Base-by-base conservation (phyloP, 208 protist genomes). In the Porcisia deanei region DNA sequence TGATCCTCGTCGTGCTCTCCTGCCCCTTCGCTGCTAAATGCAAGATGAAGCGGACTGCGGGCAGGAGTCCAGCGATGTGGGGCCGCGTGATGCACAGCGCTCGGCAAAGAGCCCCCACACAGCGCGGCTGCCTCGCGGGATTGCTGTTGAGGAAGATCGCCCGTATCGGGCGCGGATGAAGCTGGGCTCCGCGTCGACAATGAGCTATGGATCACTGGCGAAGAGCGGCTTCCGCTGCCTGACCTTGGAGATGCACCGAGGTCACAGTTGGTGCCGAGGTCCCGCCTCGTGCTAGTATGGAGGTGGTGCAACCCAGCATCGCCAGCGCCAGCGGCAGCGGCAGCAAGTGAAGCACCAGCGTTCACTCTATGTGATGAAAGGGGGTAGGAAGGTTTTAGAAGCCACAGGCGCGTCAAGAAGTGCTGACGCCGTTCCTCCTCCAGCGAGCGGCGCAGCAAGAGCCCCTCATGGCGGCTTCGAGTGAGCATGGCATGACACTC, bases 351-450 rank as follows among this genome's bases (percentile, higher is more conserved):
- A 20, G 41, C 41, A 67, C 2, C 63, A 49, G 22, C 10, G 63
- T 43, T 52, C 8, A 22, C 5, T 43, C 64, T 34, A 12, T 59
- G 71, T 25, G 43, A 60, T 47, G 59, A 10, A 25, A 71, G 66
- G 18, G 66, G 47, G n/a, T 71, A 30, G 14, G 52, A 8, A 7
- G 80, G 60, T 59, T 88, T 84, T 34, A 76, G 53, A 3, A 88
- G 83, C 2, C 76, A 79, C 20, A 91, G 74, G 55, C 84, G 84
- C 53, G 71, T 85, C 64, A 82, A 34, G 30, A 84, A 83, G 71
- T 81, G 68, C n/a, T 59, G 73, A 12, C 71, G 63, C 65, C 77
- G 81, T 57, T 88, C 87, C 52, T 84, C 81, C 73, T 88, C 87
- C n/a, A 91, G 49, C 3, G 74, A 64, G 1, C 58, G 58, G 7